phyloP scores from a whole-genome alignment of 2,329 filamentous ascomycete species.

The Zopfia rhizophila region DNA sequence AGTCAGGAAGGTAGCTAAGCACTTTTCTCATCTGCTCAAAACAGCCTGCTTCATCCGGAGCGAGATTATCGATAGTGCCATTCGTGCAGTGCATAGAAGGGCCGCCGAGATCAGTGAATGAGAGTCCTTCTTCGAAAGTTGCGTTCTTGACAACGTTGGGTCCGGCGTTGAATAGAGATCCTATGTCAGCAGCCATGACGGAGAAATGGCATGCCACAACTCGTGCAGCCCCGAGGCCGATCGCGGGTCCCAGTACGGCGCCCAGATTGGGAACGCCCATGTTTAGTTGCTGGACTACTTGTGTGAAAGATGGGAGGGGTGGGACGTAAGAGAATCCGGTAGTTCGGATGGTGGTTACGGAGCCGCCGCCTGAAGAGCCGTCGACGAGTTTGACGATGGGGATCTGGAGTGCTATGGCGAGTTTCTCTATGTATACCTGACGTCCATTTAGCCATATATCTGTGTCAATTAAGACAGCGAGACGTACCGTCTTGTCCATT shows the following conservation, averaged over 20 bases:
- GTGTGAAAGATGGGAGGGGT: conserved; percentile 63
- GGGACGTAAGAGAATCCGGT: conserved; percentile 70
- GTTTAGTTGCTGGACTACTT: conserved; percentile 68
- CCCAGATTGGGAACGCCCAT: conserved; percentile 72
- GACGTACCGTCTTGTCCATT: conserved; percentile 63
- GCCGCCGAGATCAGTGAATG: conserved; percentile 68
- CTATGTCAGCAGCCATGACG: conserved; percentile 72
- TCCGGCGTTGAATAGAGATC: conserved; percentile 71
- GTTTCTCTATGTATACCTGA: conserved; percentile 68
- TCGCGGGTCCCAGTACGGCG: conserved; percentile 71
- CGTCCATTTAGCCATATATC: conserved; percentile 28
- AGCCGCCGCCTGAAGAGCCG: conserved; percentile 70
- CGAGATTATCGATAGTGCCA: conserved; percentile 73
- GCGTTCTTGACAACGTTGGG: conserved; percentile 71
- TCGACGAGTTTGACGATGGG: conserved; percentile 73
- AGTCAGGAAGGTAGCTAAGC: conserved; percentile 67
- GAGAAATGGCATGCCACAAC: conserved; percentile 72
- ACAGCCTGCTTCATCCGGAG: conserved; percentile 68
- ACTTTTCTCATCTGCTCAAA: conserved; percentile 70
- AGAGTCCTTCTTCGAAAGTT: conserved; percentile 72
- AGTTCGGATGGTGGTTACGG: conserved; percentile 67
- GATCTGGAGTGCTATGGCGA: conserved; percentile 66
- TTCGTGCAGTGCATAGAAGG: conserved; percentile 71
- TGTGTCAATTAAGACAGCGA: background rate
- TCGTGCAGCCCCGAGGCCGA: conserved; percentile 70